Evolutionary conservation across 345 rosid genomes (phyloP).

Genomic region (Citrus mangshanensis): DNA sequence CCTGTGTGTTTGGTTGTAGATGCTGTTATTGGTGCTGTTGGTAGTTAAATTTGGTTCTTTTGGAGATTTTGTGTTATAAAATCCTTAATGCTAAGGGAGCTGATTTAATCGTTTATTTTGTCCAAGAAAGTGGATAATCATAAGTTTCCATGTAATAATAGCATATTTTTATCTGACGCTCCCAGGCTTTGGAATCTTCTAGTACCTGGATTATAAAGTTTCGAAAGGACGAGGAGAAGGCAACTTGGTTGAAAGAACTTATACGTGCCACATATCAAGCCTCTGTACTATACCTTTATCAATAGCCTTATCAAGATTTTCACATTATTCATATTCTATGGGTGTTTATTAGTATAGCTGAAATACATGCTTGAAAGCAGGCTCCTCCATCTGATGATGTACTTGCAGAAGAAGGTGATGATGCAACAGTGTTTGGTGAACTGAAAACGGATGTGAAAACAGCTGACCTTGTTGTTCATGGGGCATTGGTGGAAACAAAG

Average conservation of each 20-base stretch:
- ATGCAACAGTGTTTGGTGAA: conserved; percentile 33
- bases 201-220: conserved; percentile 91
- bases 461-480: conserved; percentile 79
- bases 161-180: conserved; percentile 10
- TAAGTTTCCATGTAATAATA: background rate
- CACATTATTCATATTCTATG: conserved; percentile 5
- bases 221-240: conserved; percentile 66
- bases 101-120: background rate
- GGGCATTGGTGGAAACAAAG: conserved; percentile 76
- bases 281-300: conserved; percentile 53
- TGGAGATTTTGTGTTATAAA: background rate
- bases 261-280: conserved; percentile 90
- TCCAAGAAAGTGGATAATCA: background rate
- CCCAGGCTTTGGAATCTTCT: conserved; percentile 87
- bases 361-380: conserved; percentile 31
- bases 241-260: conserved; percentile 82
- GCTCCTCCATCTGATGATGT: conserved; percentile 68
- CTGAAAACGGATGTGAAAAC: conserved; percentile 42
- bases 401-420: conserved; percentile 51
- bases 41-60: background rate
- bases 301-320: conserved; percentile 11
- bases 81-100: background rate
- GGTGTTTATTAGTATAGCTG: conserved; percentile 15
- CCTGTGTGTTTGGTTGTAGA: background rate
- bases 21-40: background rate